A percentile compares a stretch with the other conserved stretches of the same genome.
Evolutionary conservation across 176 grass and related monocot genomes (phyloP).

Genomic region (Poa annua): DNA sequence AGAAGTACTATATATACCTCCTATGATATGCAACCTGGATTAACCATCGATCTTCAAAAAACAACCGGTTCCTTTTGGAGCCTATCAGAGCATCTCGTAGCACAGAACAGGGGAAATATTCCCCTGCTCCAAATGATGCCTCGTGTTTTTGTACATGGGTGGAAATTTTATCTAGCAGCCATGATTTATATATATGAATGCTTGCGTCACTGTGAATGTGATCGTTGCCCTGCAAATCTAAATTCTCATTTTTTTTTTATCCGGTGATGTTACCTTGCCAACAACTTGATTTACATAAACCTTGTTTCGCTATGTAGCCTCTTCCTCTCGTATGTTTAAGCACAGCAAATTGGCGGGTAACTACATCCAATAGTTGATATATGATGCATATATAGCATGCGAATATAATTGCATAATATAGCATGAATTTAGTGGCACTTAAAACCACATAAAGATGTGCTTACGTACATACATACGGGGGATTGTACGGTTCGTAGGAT

Average conservation of each 20-base stretch:
- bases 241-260: slow-evolving; percentile 16
- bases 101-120: neutral
- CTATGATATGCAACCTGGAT: neutral
- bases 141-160: slow-evolving; percentile 11
- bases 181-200: neutral
- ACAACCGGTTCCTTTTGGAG: neutral
- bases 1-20: neutral
- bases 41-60: slow-evolving; percentile 5
- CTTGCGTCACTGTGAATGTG: neutral
- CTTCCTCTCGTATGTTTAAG: neutral
- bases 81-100: neutral
- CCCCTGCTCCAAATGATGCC: neutral
- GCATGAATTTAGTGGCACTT: neutral
- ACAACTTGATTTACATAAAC: slow-evolving; percentile 10
- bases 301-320: slow-evolving; percentile 19
- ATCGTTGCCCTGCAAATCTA: neutral
- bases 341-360: neutral
- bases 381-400: neutral
- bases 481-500: neutral
- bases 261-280: slow-evolving; percentile 22
- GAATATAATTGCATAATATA: neutral
- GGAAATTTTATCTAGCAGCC: neutral
- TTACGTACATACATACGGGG: neutral
- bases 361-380: neutral
- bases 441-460: neutral